Evolutionary conservation across 2,329 filamentous ascomycete species (phyloP).

Genomic region (Botrytis squamosa): DNA sequence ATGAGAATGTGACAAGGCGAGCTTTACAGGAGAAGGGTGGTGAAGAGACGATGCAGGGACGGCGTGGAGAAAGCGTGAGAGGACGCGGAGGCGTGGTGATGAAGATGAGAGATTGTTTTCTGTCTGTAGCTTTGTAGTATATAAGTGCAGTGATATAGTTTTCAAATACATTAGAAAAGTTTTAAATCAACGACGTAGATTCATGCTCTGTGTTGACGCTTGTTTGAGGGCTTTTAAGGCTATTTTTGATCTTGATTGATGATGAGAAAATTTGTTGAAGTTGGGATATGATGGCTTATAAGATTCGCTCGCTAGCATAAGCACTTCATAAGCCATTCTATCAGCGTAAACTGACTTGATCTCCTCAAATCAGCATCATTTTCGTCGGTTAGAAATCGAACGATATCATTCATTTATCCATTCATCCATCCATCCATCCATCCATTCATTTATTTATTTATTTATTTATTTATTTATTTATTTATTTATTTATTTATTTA

Average conservation of each 20-base stretch:
- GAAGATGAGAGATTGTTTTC: neutral
- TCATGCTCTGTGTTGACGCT: neutral
- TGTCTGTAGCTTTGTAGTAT: neutral
- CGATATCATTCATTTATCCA: neutral
- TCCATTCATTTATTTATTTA: too few species aligned
- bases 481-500: too few species aligned
- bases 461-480: too few species aligned
- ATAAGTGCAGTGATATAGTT: neutral
- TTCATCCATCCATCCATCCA: neutral
- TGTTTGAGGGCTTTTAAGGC: neutral
- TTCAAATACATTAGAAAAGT: neutral
- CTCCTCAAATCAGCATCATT: neutral
- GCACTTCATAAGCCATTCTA: neutral
- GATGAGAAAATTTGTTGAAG: neutral
- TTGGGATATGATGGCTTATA: neutral
- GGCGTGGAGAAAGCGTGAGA: neutral
- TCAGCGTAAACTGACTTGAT: neutral
- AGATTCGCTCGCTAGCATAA: neutral
- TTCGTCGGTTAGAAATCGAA: neutral
- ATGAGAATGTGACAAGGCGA: neutral
- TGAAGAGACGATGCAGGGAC: neutral
- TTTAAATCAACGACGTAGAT: neutral
- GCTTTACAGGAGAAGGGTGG: neutral
- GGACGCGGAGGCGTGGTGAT: neutral
- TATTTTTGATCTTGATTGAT: neutral